Evolutionary conservation across 176 grass and related monocot species (phyloP).

Genomic region (Hordeum marinum): DNA sequence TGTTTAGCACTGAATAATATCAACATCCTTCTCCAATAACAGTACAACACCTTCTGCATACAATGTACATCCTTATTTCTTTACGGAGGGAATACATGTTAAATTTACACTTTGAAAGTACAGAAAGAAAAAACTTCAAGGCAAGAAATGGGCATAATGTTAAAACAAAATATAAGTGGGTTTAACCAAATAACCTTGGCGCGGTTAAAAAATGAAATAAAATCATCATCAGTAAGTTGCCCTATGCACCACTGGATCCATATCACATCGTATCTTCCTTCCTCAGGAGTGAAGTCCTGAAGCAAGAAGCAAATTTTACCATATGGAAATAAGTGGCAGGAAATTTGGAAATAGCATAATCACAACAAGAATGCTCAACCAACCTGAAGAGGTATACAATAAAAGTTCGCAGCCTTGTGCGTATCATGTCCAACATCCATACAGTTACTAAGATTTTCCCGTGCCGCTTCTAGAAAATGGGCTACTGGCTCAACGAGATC

Average conservation of each 20-base stretch:
- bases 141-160: neutral
- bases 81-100: too few species aligned
- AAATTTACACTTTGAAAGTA: neutral
- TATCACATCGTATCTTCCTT: slow-evolving; percentile 94
- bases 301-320: slow-evolving; percentile 1
- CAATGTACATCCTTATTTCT: too few species aligned
- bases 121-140: neutral
- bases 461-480: slow-evolving; percentile 85
- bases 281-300: slow-evolving; percentile 89
- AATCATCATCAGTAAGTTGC: slow-evolving; percentile 95
- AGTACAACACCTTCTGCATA: neutral
- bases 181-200: slow-evolving; percentile 46
- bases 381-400: slow-evolving; percentile 93
- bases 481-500: slow-evolving; percentile 96
- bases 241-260: slow-evolving; percentile 99
- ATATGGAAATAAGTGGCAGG: neutral
- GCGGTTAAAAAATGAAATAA: slow-evolving; percentile 89
- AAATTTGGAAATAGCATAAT: neutral
- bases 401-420: slow-evolving; percentile 78
- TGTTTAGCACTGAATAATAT: neutral
- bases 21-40: neutral
- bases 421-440: slow-evolving; percentile 46
- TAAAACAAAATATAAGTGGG: neutral
- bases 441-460: slow-evolving; percentile 61
- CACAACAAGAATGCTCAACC: slow-evolving; percentile 25